Percentiles rank a stretch among this genome's conserved stretches.
Conservation (phyloP, 2,329 filamentous ascomycete species). For the Bipolaris sorokiniana region DNA sequence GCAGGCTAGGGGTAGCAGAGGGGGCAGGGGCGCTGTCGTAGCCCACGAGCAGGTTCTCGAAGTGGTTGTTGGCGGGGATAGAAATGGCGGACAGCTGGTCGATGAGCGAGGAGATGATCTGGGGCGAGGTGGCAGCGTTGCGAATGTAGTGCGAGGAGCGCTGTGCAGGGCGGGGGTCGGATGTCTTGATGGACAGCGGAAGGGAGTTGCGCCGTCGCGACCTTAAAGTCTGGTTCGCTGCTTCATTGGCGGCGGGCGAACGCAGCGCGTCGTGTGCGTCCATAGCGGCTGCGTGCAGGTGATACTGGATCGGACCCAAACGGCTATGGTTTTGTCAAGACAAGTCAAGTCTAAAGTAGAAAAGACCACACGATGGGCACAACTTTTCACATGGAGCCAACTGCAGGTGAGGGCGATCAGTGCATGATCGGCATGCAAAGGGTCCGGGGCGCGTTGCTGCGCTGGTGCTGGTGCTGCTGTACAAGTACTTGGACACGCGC, state of each 20-base stretch:
- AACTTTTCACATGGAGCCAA: neutral
- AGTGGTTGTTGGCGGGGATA: conserved; percentile 70
- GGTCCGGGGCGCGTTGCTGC: neutral
- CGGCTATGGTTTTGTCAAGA: conserved; percentile 2
- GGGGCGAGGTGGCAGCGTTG: conserved; percentile 60
- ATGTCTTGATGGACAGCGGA: conserved; percentile 26
- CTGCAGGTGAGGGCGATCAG: conserved; percentile 8
- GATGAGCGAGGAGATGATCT: conserved; percentile 71
- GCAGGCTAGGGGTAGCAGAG: conserved; percentile 25
- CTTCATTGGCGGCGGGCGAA: conserved; percentile 2
- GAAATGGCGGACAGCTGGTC: conserved; percentile 66
- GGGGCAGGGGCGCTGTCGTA: conserved; percentile 42
- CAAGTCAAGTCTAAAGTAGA: too few species aligned
- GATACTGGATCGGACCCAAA: conserved; percentile 5
- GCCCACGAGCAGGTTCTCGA: conserved; percentile 60
- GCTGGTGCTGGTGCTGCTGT: neutral
- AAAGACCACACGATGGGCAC: conserved; percentile 4
- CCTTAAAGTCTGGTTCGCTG: conserved; percentile 30
- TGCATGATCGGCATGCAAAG: conserved; percentile 15
- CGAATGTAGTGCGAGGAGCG: conserved; percentile 47
- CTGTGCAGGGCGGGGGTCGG: conserved; percentile 30
- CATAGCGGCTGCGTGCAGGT: conserved; percentile 10
- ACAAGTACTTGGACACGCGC: neutral
- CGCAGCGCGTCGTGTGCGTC: conserved; percentile 11
- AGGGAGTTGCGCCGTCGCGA: conserved; percentile 40